Evolutionary conservation across 768 basidiomycete species (phyloP), one percentile per base, ranked within the genome.

Genomic region (Rhodotorula babjevae): DNA sequence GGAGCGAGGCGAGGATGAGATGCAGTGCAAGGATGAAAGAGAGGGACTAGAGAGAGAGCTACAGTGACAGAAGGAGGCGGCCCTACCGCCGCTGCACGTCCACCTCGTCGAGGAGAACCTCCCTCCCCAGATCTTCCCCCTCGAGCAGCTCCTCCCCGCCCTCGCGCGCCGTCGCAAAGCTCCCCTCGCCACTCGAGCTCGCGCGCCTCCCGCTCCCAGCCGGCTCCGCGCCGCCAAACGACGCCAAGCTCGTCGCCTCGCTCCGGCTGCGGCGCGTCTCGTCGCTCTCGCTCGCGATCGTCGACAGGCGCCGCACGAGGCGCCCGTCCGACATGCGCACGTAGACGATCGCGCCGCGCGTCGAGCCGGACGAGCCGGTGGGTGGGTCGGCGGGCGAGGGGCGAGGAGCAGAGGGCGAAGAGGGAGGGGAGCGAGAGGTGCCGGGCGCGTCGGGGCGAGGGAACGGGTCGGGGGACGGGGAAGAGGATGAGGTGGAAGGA

Each of bases 271-370:
- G 53, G 18, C n/a, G 19, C 36, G 40, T 36, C 21, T 33, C 55
- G 42, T 65, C 64, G 64, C 55, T 56, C 42, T 60, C 15, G 31
- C 63, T 63, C 2, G 61, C 65, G 46, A 71, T 71, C 36, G 70
- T 71, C 47, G 65, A 67, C 4, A 71, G 49, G 7, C 70, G 61
- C 0, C 70, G 70, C 2, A 71, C 70, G n/a, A 71, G 56, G 0
- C 61, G 46, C 0, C 70, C 70, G 49, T 67, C 65, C 15, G 61
- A 42, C 70, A 71, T 71, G 40, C 70, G 29, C 5, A 71, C 65
- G 61, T 71, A 71, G n/a, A 67, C 61, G 52, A 66, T 46, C 8
- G 61, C 42, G 27, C 65, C 69, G 0, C 14, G 2, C 0, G 59
- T 46, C 6, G 69, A 70, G 44, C 69, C 69, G 40, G 69, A 70